Conservation (phyloP, 768 basidiomycete genomes). For the Bullera alba region DNA sequence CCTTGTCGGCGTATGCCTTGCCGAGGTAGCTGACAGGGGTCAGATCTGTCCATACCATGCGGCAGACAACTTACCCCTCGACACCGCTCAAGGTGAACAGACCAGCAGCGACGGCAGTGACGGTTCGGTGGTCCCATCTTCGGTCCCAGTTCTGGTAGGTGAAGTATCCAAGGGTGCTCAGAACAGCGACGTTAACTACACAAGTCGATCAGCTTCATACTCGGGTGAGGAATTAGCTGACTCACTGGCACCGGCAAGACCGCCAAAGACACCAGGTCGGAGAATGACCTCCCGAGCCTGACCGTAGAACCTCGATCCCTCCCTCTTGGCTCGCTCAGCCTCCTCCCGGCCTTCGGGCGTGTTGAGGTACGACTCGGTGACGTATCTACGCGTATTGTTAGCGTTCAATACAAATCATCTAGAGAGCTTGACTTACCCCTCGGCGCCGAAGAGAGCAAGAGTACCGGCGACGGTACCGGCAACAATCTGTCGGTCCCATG, state of each 20-base stretch:
- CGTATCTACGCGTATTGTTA: too few relatives aligned
- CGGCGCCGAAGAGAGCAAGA: constrained; percentile 41
- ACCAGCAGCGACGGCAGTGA: constrained; percentile 57
- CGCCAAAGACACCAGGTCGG: constrained; percentile 61
- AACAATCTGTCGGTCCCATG: constrained; percentile 43
- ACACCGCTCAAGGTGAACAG: constrained; percentile 58
- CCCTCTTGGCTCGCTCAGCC: constrained; percentile 55
- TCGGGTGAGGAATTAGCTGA: background rate
- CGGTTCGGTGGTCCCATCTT: constrained; percentile 61
- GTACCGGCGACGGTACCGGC: constrained; percentile 38
- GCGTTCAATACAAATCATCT: background rate
- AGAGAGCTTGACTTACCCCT: constrained; percentile 29
- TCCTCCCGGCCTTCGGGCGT: constrained; percentile 58
- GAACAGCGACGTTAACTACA: constrained; percentile 58
- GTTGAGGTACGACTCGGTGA: constrained; percentile 58
- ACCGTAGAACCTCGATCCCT: constrained; percentile 52
- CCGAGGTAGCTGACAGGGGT: constrained; percentile 46
- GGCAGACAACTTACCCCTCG: constrained; percentile 56
- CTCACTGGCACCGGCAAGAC: constrained; percentile 59
- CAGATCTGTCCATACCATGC: background rate
- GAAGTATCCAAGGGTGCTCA: constrained; percentile 56
- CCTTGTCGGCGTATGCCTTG: constrained; percentile 48
- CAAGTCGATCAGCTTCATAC: background rate
- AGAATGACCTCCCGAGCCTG: constrained; percentile 56
- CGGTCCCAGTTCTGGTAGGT: constrained; percentile 62